Conservation (phyloP, 2,329 filamentous ascomycete species). For the Talaromyces pinophilus region DNA sequence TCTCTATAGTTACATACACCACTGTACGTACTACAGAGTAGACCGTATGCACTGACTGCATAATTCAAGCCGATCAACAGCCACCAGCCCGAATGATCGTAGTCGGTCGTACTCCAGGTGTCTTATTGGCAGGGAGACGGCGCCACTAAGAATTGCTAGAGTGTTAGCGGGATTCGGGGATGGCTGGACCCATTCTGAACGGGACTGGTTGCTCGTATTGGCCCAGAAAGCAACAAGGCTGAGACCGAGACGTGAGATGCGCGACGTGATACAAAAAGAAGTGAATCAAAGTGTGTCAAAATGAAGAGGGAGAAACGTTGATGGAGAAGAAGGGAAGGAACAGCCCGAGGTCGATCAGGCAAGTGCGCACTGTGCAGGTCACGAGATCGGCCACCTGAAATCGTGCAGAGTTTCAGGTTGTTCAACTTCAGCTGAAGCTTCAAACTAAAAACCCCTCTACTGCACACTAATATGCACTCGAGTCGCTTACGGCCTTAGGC, state of each 20-base stretch:
- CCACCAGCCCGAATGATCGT: conserved; percentile 6
- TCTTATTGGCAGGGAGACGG: conserved; percentile 1
- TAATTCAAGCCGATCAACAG: background rate
- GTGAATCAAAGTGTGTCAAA: background rate
- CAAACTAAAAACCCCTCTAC: background rate
- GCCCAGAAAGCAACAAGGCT: background rate
- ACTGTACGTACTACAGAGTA: background rate
- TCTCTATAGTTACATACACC: background rate
- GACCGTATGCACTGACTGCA: background rate
- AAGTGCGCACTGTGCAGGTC: background rate
- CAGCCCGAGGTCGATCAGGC: background rate
- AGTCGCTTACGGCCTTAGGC: background rate
- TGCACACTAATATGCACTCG: conserved; percentile 6
- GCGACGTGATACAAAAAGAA: background rate
- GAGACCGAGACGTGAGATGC: background rate
- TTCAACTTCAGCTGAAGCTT: conserved; percentile 5
- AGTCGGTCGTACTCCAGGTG: background rate
- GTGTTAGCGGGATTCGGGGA: background rate
- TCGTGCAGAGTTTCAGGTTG: background rate
- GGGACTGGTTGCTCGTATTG: background rate
- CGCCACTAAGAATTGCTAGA: background rate
- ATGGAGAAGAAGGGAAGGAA: background rate
- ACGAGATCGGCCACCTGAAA: background rate
- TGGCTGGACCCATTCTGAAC: conserved; percentile 2
- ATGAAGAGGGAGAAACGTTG: background rate